phyloP scores from a whole-genome alignment of 2,329 filamentous ascomycete genomes.

The Aspergillus aculeatus region DNA sequence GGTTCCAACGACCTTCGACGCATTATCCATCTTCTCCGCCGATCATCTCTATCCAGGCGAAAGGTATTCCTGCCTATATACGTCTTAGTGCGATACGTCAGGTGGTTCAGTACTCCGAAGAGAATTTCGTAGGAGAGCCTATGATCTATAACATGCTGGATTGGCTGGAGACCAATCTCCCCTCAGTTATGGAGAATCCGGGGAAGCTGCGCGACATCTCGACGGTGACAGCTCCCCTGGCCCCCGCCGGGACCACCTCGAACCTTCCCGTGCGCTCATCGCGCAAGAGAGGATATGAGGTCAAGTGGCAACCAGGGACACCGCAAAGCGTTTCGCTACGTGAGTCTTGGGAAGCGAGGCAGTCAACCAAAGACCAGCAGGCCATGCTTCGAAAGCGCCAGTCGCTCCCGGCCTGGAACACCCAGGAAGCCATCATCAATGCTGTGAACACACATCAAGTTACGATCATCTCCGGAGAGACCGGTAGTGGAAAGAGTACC shows the following conservation, averaged over 20 bases:
- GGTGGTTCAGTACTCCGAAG: conserved; percentile 67
- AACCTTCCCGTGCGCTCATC: conserved; percentile 28
- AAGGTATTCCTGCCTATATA: conserved; percentile 82
- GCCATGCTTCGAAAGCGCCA: conserved; percentile 73
- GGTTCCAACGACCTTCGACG: conserved; percentile 67
- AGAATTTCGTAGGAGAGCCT: conserved; percentile 73
- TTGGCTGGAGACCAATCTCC: conserved; percentile 85
- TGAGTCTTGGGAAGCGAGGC: conserved; percentile 67
- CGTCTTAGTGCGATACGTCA: conserved; percentile 82
- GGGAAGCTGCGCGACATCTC: conserved; percentile 83
- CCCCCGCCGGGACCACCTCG: conserved; percentile 15
- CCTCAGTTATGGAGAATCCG: conserved; percentile 77
- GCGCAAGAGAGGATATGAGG: conserved; percentile 54
- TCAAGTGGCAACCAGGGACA: conserved; percentile 63
- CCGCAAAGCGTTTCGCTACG: conserved; percentile 58
- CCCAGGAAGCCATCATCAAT: conserved; percentile 71
- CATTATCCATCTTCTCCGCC: conserved; percentile 69
- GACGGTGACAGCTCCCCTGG: conserved; percentile 62
- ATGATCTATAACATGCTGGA: conserved; percentile 90
- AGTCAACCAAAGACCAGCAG: conserved; percentile 63
- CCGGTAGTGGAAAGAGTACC: conserved; percentile 93
- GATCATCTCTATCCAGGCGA: conserved; percentile 67
- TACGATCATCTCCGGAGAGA: conserved; percentile 95
- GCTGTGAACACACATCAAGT: conserved; percentile 78
- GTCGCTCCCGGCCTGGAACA: conserved; percentile 81